A percentile compares a stretch with the other conserved stretches of the same genome.
Evolutionary conservation across 192 early-diverging fungal species (phyloP).

Genomic region (Kappamyces sp.): DNA sequence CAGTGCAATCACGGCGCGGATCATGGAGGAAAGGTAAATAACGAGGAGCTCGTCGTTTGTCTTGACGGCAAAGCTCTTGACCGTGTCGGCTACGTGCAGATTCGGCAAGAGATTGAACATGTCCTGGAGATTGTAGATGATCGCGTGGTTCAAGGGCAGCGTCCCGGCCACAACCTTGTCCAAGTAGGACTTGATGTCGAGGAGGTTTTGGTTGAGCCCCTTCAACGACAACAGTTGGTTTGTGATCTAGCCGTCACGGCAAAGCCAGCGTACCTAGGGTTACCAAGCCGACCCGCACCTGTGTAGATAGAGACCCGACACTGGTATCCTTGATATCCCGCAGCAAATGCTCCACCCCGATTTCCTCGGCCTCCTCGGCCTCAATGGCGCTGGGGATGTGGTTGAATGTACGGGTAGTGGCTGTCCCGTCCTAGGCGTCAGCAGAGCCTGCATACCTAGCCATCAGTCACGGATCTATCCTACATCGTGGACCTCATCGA

Average conservation of each 20-base stretch:
- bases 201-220: conserved; percentile 76
- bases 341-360: conserved; percentile 97
- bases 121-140: conserved; percentile 97
- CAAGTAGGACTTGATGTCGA: conserved; percentile 84
- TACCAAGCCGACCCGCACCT: conserved; percentile 15
- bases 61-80: conserved; percentile 79
- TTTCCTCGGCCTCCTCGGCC: conserved; percentile 99
- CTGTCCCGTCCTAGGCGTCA: conserved; percentile 78
- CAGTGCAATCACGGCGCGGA: conserved; percentile 91
- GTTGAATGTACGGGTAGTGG: conserved; percentile 93
- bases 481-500: conserved; percentile 97
- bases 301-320: conserved; percentile 91
- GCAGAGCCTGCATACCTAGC: background rate
- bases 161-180: conserved; percentile 78
- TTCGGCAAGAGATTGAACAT: conserved; percentile 97
- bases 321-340: conserved; percentile 98
- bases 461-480: conserved; percentile 16
- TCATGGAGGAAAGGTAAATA: conserved; percentile 87
- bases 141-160: conserved; percentile 92
- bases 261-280: no score
- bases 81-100: conserved; percentile 70
- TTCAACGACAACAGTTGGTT: conserved; percentile 89
- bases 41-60: conserved; percentile 95
- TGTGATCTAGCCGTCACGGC: conserved; percentile 40
- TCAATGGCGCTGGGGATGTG: conserved; percentile 94